Conservation (phyloP, 345 rosid species). For the Citrus trifoliata region DNA sequence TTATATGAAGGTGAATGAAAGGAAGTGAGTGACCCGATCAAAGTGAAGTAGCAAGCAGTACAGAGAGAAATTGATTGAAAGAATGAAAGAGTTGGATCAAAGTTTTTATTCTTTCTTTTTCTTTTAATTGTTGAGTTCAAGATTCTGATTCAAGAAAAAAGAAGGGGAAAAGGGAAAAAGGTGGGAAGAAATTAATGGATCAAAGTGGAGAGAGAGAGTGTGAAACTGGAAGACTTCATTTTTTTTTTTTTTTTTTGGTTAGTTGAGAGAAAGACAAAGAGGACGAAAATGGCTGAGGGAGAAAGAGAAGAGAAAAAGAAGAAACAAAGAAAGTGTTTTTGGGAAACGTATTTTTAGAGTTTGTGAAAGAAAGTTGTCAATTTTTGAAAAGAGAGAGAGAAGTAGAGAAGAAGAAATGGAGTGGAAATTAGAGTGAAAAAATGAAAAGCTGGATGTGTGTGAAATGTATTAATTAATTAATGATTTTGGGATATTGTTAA, state of each 20-base stretch:
- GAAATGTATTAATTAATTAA: neutral
- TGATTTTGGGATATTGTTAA: too few species aligned
- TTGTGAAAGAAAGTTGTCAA: neutral
- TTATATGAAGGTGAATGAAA: neutral
- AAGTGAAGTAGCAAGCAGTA: neutral
- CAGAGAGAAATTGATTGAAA: neutral
- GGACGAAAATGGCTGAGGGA: neutral
- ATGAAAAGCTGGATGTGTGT: slow-evolving; percentile 31
- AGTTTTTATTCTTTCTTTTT: neutral
- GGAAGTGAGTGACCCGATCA: neutral
- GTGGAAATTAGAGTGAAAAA: neutral
- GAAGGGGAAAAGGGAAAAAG: neutral
- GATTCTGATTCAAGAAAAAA: neutral
- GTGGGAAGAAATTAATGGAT: neutral
- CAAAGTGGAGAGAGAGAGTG: neutral
- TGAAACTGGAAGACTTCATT: neutral
- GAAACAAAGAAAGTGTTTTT: neutral
- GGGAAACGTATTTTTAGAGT: neutral
- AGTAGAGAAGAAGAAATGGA: neutral
- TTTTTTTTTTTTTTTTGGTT: neutral
- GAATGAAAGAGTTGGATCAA: neutral
- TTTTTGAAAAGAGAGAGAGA: neutral
- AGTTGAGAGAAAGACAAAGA: neutral
- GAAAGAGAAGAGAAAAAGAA: neutral
- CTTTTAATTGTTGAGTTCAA: neutral